Evolutionary conservation across 352 stramenopile genomes (phyloP).

Genomic region (Pythium insidiosum): DNA sequence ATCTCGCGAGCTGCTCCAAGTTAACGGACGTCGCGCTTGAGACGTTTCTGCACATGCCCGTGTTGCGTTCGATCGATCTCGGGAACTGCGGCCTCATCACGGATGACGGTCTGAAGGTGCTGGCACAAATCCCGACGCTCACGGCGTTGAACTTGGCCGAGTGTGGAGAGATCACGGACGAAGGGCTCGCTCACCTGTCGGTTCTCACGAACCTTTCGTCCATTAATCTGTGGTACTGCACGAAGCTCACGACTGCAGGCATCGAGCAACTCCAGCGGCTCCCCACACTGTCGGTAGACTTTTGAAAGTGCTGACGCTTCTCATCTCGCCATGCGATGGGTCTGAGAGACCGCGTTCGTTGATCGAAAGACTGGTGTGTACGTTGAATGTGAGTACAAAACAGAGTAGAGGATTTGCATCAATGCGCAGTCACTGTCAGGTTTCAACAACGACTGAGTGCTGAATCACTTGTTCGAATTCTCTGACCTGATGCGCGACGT

Average conservation of each 20-base stretch:
- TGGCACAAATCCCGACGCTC: conserved; percentile 40
- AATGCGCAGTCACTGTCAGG: no score
- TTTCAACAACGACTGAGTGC: no score
- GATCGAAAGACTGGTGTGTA: no score
- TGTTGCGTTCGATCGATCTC: conserved; percentile 62
- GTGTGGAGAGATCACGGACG: conserved; percentile 61
- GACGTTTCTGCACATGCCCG: conserved; percentile 39
- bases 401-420: no score
- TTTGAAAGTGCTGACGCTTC: no score
- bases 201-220: conserved; percentile 37
- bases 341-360: no score
- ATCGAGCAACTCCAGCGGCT: conserved; percentile 42
- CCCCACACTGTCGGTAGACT: conserved; percentile 38
- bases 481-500: no score
- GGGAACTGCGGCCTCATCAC: conserved; percentile 76
- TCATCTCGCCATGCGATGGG: no score
- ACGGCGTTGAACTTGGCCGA: conserved; percentile 68
- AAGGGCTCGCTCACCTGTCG: conserved; percentile 35
- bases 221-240: conserved; percentile 81
- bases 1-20: conserved; percentile 68
- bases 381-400: no score
- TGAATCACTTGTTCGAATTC: no score
- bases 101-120: conserved; percentile 38
- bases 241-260: conserved; percentile 47
- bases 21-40: conserved; percentile 44